A percentile compares a stretch with the other conserved stretches of the same genome.
Conservation (phyloP, 352 stramenopile species). For the Globisporangium polare region DNA sequence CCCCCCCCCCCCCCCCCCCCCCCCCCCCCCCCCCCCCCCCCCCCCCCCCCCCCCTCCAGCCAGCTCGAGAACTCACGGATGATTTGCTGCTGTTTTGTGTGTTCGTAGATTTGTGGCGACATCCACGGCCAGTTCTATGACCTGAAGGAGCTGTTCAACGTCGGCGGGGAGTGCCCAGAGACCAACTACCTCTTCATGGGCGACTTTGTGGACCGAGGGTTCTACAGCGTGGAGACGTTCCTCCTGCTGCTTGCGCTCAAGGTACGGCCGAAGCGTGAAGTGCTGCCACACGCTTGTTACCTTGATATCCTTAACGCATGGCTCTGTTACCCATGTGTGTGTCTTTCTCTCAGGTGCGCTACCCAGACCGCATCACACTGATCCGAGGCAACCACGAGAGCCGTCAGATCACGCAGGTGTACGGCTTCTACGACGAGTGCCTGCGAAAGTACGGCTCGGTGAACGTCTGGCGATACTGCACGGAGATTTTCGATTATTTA, state of each 20-base stretch:
- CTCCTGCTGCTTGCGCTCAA: conserved; percentile 97
- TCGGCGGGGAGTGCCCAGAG: conserved; percentile 97
- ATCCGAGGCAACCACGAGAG: conserved; percentile 89
- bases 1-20: too few species aligned
- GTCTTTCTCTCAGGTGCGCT: conserved; percentile 69
- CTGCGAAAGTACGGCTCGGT: conserved; percentile 85
- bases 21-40: too few species aligned
- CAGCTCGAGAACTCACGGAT: background rate
- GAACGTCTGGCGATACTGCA: conserved; percentile 99
- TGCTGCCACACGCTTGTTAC: background rate
- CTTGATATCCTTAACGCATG: background rate
- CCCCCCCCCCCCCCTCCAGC: too few species aligned
- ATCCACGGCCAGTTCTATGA: conserved; percentile 99
- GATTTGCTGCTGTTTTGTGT: conserved; percentile 7
- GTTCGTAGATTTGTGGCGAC: conserved; percentile 95
- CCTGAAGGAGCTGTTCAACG: conserved; percentile 97
- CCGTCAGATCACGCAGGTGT: conserved; percentile 27
- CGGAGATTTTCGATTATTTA: conserved; percentile 99
- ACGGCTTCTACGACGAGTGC: conserved; percentile 76
- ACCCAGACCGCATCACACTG: conserved; percentile 98
- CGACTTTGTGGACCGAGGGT: conserved; percentile 99
- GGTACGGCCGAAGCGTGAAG: conserved; percentile 37
- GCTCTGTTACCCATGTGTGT: background rate
- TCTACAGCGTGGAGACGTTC: conserved; percentile 99
- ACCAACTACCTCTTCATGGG: conserved; percentile 99